Conservation (phyloP, 148 eudicot species). For the Camellia lanceoleosa region DNA sequence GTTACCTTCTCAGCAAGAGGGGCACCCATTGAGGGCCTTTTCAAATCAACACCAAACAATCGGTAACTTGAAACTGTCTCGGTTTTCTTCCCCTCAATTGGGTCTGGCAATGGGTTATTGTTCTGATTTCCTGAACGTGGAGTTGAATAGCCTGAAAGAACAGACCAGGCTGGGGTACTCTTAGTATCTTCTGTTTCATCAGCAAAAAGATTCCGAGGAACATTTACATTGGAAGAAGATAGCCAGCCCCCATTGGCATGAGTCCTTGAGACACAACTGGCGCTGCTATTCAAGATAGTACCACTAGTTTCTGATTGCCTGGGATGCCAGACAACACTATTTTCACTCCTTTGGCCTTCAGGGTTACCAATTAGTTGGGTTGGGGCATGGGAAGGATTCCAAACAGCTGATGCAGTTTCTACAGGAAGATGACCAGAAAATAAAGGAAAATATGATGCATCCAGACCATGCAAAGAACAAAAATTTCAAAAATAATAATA, state of each 20-base stretch:
- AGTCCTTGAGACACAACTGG: constrained; percentile 7
- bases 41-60: constrained; percentile 80
- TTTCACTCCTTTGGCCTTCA: constrained; percentile 29
- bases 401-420: constrained; percentile 51
- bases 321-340: constrained; percentile 13
- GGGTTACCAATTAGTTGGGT: constrained; percentile 30
- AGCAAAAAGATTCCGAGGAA: constrained; percentile 26
- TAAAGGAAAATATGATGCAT: background rate
- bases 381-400: constrained; percentile 48
- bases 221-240: constrained; percentile 20
- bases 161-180: constrained; percentile 53
- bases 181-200: constrained; percentile 60
- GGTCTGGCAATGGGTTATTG: constrained; percentile 13
- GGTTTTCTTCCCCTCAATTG: constrained; percentile 31
- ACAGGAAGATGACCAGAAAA: background rate
- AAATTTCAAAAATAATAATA: too few relatives aligned
- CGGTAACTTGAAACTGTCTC: constrained; percentile 46
- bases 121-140: constrained; percentile 27
- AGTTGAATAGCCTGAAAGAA: constrained; percentile 40
- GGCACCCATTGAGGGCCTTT: constrained; percentile 36
- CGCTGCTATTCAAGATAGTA: background rate
- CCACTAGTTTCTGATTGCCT: constrained; percentile 13
- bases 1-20: constrained; percentile 27
- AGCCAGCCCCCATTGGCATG: constrained; percentile 23
- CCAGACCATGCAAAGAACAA: background rate